These are phyloP conservation scores for Juncus inflexus DNA, from an alignment of 176 grass and related monocot species.

Conservation along the genomic window DNA sequence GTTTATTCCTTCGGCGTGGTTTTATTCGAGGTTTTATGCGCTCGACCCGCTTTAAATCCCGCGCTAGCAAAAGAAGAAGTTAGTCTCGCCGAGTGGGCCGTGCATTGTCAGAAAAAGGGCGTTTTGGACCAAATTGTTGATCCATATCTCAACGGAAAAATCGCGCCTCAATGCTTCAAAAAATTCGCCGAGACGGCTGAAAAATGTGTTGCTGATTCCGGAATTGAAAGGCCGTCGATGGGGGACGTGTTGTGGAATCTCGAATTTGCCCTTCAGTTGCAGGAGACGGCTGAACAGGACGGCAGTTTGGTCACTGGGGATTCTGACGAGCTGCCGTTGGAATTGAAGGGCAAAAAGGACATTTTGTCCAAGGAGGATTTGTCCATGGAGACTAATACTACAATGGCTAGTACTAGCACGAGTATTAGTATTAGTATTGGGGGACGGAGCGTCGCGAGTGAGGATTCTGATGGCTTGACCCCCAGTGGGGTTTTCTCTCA, in stretches of 20 bases:
- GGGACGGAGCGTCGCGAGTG: slow-evolving; percentile 37
- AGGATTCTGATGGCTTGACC: slow-evolving; percentile 38
- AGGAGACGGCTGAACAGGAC: slow-evolving; percentile 65
- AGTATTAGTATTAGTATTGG: slow-evolving; percentile 30
- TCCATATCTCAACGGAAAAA: slow-evolving; percentile 32
- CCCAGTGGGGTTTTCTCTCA: slow-evolving; percentile 62
- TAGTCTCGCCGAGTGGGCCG: slow-evolving; percentile 42
- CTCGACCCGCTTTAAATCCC: slow-evolving; percentile 21
- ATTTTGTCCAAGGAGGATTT: too few relatives aligned
- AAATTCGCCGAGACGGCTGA: slow-evolving; percentile 35
- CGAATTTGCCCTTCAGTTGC: slow-evolving; percentile 84
- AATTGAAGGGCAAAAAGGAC: slow-evolving; percentile 70
- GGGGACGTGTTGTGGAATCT: slow-evolving; percentile 93
- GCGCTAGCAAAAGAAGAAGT: slow-evolving; percentile 25
- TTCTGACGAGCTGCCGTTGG: slow-evolving; percentile 45
- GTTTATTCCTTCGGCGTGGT: slow-evolving; percentile 46
- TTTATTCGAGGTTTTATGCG: slow-evolving; percentile 42
- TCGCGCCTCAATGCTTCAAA: slow-evolving; percentile 33
- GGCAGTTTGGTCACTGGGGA: slow-evolving; percentile 59
- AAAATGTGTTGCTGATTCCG: slow-evolving; percentile 65
- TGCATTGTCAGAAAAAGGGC: slow-evolving; percentile 33
- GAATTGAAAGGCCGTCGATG: slow-evolving; percentile 74
- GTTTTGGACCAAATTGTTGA: slow-evolving; percentile 34
- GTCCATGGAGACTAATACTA: slow-evolving; percentile 24
- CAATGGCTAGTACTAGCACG: neutral